A percentile compares a stretch with the other conserved stretches of the same genome.
phyloP scores from a whole-genome alignment of 768 basidiomycete species.

The Lactifluus echinatus region DNA sequence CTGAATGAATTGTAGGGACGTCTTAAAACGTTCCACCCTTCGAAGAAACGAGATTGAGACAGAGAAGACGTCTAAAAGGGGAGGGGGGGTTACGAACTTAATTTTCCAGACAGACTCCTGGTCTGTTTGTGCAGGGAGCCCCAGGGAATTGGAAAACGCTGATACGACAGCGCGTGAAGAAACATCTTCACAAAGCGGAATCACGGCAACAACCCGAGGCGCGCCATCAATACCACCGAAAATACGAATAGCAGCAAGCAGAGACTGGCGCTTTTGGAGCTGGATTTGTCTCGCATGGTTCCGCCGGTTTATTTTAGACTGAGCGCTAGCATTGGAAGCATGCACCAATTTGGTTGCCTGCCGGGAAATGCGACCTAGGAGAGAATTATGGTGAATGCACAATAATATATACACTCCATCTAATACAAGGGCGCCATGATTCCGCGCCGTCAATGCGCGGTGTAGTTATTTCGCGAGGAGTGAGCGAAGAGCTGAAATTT shows the following conservation, averaged over 20 bases:
- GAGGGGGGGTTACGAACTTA: slow-evolving; percentile 38
- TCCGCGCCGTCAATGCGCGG: not conserved
- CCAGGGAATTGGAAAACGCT: slow-evolving; percentile 53
- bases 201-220: slow-evolving; percentile 80
- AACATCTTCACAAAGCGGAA: slow-evolving; percentile 73
- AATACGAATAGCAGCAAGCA: slow-evolving; percentile 65
- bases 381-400: not conserved
- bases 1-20: slow-evolving; percentile 79
- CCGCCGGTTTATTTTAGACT: slow-evolving; percentile 68
- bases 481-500: not conserved
- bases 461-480: not conserved
- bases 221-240: slow-evolving; percentile 72
- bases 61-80: not conserved
- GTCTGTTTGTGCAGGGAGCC: slow-evolving; percentile 43
- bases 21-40: slow-evolving; percentile 86
- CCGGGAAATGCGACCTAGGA: slow-evolving; percentile 48
- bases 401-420: not conserved
- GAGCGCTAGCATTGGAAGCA: slow-evolving; percentile 45
- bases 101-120: slow-evolving; percentile 55
- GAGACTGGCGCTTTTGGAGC: slow-evolving; percentile 53
- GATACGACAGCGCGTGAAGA: slow-evolving; percentile 41
- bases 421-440: not conserved
- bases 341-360: slow-evolving; percentile 45
- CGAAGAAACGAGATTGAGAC: not conserved
- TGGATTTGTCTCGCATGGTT: slow-evolving; percentile 84